phyloP scores from a whole-genome alignment of 106 monocot genomes.

The Platanthera zijinensis region DNA sequence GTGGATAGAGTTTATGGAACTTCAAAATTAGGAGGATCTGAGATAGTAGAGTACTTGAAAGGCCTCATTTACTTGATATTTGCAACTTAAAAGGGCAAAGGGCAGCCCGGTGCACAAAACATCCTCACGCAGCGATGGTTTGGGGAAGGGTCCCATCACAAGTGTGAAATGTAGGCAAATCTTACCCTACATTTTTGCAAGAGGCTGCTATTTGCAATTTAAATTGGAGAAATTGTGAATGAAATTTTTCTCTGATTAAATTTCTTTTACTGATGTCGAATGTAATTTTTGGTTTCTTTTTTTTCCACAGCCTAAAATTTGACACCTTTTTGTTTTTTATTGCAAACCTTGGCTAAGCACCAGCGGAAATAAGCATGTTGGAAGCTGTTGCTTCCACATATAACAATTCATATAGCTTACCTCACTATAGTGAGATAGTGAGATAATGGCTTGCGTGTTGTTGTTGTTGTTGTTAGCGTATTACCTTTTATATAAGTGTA shows the following conservation, averaged over 20 bases:
- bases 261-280: not conserved
- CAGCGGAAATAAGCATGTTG: not conserved
- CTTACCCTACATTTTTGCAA: not conserved
- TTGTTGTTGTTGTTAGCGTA: no score
- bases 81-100: slow-evolving; percentile 42
- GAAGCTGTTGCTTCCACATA: not conserved
- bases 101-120: no score
- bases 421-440: no score
- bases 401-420: no score
- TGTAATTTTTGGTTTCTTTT: no score
- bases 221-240: not conserved
- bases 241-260: not conserved
- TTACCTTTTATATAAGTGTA: no score
- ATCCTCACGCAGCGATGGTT: no score
- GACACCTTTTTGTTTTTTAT: not conserved
- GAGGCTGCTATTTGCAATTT: not conserved
- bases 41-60: slow-evolving; percentile 92
- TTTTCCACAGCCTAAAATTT: no score
- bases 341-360: not conserved
- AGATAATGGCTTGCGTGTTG: no score
- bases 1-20: slow-evolving; percentile 93
- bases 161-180: no score
- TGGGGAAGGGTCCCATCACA: no score
- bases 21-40: slow-evolving; percentile 97
- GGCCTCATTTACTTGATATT: slow-evolving; percentile 78